phyloP scores from a whole-genome alignment of 768 basidiomycete species.

The Trichaptum fuscoviolaceum region DNA sequence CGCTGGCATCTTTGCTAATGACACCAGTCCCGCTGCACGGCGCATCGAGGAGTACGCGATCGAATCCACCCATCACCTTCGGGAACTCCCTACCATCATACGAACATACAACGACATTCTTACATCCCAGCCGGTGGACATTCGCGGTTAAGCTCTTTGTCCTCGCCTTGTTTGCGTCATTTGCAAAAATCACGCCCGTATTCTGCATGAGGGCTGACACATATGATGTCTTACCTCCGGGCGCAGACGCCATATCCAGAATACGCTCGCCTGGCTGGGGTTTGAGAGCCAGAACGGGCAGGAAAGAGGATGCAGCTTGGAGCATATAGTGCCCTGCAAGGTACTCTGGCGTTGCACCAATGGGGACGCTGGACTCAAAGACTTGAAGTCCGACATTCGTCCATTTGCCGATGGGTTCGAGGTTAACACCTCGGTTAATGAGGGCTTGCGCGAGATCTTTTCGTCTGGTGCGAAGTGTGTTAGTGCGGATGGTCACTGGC shows the following conservation, averaged over 20 bases:
- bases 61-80: slow-evolving; percentile 98
- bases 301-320: slow-evolving; percentile 96
- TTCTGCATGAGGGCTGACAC: slow-evolving; percentile 96
- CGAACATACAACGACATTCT: slow-evolving; percentile 95
- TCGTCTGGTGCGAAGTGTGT: slow-evolving; percentile 89
- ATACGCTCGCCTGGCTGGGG: slow-evolving; percentile 93
- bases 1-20: slow-evolving; percentile 95
- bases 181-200: slow-evolving; percentile 96
- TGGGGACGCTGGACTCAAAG: slow-evolving; percentile 92
- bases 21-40: slow-evolving; percentile 98
- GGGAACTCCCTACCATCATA: slow-evolving; percentile 98
- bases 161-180: slow-evolving; percentile 90
- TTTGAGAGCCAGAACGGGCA: slow-evolving; percentile 94
- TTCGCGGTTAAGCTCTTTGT: slow-evolving; percentile 97
- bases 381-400: slow-evolving; percentile 98
- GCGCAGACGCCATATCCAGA: slow-evolving; percentile 98
- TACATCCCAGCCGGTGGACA: slow-evolving; percentile 94
- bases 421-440: slow-evolving; percentile 92
- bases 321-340: slow-evolving; percentile 99
- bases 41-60: slow-evolving; percentile 93
- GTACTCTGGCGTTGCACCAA: slow-evolving; percentile 98
- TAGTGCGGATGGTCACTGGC: slow-evolving; percentile 96
- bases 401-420: slow-evolving; percentile 99
- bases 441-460: slow-evolving; percentile 92
- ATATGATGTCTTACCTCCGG: slow-evolving; percentile 97